Evolutionary conservation across 768 basidiomycete species (phyloP), one percentile per base, ranked within the genome.

Genomic region (Termitomyces sp.): DNA sequence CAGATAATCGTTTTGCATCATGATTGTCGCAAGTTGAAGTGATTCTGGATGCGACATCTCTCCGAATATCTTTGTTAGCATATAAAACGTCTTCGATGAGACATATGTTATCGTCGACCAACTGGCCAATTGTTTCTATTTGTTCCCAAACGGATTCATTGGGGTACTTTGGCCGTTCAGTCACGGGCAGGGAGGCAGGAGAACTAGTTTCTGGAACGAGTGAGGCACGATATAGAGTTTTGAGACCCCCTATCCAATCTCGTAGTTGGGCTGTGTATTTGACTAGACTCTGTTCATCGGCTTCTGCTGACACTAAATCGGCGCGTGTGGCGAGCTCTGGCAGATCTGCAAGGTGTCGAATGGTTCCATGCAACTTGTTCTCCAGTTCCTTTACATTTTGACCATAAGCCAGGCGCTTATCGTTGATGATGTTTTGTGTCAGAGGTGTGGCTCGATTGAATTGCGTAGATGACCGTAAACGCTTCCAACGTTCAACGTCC

Each of bases 241-340:
- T 41, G 20, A 71, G 57, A 10, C 64, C 65, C 55, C 65, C 58
- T 47, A 75, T 68, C 75, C 75, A 77, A 30, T 66, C 64, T 47
- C 64, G 64, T 9, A 77, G 51, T 57, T 74, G 70, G 16, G 55
- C 62, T 6, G 64, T 69, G 56, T 75, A 75, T 47, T 51, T 41
- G 49, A 63, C 52, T 30, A 75, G 50, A 12, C 61, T 61, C 32
- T 66, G 63, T n/a, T 65, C 67, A 36, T 71, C 63, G 23, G 68
- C 28, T 40, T 61, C 52, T 44, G 48, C 56, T 50, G 41, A 61
- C 26, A 32, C 55, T 38, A 28, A 35, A 50, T 36, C 61, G 10
- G 55, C 49, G 4, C 47, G 59, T 8, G 57, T 23, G 13, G 64
- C 51, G 48, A 71, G 47, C 14, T 71, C 66, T 4, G 74, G 74